phyloP scores from a whole-genome alignment of 2,329 filamentous ascomycete genomes.

The Aschersonia sp. region DNA sequence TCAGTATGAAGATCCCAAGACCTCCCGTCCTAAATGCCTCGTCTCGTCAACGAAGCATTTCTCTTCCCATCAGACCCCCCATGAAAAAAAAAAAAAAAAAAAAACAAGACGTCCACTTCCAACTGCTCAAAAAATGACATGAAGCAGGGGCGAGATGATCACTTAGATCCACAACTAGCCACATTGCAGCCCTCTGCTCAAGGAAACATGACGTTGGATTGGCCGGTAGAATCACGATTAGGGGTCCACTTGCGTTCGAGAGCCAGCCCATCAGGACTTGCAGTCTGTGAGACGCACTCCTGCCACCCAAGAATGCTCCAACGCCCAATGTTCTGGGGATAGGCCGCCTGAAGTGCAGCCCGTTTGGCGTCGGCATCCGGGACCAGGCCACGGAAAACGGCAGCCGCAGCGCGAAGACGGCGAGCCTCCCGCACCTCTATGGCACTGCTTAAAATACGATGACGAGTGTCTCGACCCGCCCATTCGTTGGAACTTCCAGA shows the following conservation, averaged over 20 bases:
- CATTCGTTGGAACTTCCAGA: slow-evolving; percentile 37
- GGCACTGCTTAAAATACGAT: slow-evolving; percentile 32
- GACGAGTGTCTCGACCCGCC: slow-evolving; percentile 30
- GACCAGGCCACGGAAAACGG: slow-evolving; percentile 21
- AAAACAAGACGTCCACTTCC: too few species aligned
- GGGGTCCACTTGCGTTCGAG: slow-evolving; percentile 31
- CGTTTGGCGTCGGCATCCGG: slow-evolving; percentile 19
- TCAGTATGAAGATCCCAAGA: too few species aligned
- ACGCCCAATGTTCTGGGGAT: slow-evolving; percentile 22
- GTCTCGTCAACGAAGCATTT: too few species aligned
- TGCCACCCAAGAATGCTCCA: slow-evolving; percentile 37
- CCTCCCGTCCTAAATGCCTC: too few species aligned
- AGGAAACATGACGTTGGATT: slow-evolving; percentile 15
- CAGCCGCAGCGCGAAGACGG: slow-evolving; percentile 30
- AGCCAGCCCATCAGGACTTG: slow-evolving; percentile 24
- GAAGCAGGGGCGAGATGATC: not conserved
- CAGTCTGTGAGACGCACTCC: slow-evolving; percentile 24
- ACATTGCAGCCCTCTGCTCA: slow-evolving; percentile 6
- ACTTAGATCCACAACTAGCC: not conserved
- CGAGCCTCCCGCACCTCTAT: slow-evolving; percentile 43
- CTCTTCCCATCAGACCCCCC: too few species aligned
- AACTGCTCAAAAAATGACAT: too few species aligned
- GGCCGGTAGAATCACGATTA: slow-evolving; percentile 11
- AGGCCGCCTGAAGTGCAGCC: slow-evolving; percentile 20
- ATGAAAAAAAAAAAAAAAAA: too few species aligned